Evolutionary conservation across 2,329 filamentous ascomycete species (phyloP), one percentile per base, ranked within the genome.

Genomic region (Amesomyces nigricolor): DNA sequence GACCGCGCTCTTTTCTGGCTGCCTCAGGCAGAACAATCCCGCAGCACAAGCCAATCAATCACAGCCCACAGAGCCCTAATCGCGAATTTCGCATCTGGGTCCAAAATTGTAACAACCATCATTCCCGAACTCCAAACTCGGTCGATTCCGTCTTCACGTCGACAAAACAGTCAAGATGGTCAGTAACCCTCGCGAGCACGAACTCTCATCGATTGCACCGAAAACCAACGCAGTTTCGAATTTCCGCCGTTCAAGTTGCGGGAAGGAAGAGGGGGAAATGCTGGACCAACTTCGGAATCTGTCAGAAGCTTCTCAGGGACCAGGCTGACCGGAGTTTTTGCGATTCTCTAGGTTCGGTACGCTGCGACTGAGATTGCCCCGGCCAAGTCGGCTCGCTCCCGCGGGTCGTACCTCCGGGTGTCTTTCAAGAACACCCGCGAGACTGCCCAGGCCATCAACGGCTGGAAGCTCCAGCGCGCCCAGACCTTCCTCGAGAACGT

Each of bases 361-460:
- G 90, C 90, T 78, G 88, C 88, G 75, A 89, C 86, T 73, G 83
- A 91, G 75, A 92, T 95, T 75, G 81, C 87, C 71, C 79, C 86
- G 77, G 83, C 86, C 70, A 96, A 96, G 85, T 95, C 89, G 80
- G 94, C 94, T 78, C 90, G 92, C 82, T 88, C 92, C 74, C 91
- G 94, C 79, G 94, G 95, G 78, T 91, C 91, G 76, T 99, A 97
- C 85, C 89, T 99, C 71, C 91, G 94, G 75, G 92, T 97, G 70
- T 95, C 89, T 70, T 99, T 96, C 89, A 99, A 99, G 88, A 99
- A 99, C 87, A 99, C 94, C 75, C 91, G 94, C 74, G 95, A 99
- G 84, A 96, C 92, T 67, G 94, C 95, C 65, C 94, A 97, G 83
- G 91, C 91, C 72, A 96, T 99, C 86, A 97, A 94, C 80, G 92